Evolutionary conservation across 192 early-diverging fungal genomes (phyloP).

Genomic region (Chytriomyces sp.): DNA sequence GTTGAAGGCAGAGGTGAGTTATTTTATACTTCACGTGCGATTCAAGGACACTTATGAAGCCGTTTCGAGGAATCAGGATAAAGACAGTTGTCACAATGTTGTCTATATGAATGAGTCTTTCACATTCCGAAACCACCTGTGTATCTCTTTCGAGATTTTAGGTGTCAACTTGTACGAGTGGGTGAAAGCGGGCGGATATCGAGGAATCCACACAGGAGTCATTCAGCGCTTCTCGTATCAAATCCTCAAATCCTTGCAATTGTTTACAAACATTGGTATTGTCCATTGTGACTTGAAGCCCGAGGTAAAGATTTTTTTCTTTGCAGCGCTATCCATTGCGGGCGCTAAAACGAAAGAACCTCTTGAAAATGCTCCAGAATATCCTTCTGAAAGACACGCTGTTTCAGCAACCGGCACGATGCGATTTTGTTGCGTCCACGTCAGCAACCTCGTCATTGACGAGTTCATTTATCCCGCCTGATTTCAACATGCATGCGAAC

Average conservation of each 20-base stretch:
- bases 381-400: conserved; percentile 78
- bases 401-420: conserved; percentile 36
- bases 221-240: conserved; percentile 79
- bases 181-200: conserved; percentile 89
- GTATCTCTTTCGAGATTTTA: conserved; percentile 93
- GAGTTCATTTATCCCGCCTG: conserved; percentile 40
- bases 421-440: conserved; percentile 32
- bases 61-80: conserved; percentile 61
- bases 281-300: conserved; percentile 98
- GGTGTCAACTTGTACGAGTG: conserved; percentile 97
- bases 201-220: conserved; percentile 79
- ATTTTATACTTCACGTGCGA: background rate
- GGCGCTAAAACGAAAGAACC: no score
- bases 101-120: conserved; percentile 91
- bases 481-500: conserved; percentile 43
- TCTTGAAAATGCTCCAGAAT: no score
- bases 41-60: background rate
- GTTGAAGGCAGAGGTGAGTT: conserved; percentile 74
- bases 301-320: conserved; percentile 65
- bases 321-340: no score
- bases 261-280: conserved; percentile 75
- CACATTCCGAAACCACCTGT: conserved; percentile 93
- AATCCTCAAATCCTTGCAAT: conserved; percentile 78
- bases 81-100: conserved; percentile 76
- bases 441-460: conserved; percentile 13